Evolutionary conservation across 192 early-diverging fungal species (phyloP), one percentile per base, ranked within the genome.

Genomic region (Chytriomyces sp.): DNA sequence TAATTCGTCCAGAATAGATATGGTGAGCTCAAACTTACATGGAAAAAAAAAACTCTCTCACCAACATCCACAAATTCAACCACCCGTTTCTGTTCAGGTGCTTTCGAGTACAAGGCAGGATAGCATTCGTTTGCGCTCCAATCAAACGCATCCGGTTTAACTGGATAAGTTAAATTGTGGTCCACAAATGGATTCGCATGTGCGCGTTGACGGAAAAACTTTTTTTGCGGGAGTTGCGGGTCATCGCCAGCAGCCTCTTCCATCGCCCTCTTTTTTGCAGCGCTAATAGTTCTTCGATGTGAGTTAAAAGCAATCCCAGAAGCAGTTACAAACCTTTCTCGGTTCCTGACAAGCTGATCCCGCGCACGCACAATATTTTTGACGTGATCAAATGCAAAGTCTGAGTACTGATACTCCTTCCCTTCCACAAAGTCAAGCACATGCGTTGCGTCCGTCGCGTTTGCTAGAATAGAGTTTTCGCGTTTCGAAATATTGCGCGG

Each of bases 141-240:
- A 82, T 97, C 94, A 84, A 93, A 94, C 35, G 91, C 84, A 45
- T 86, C 83, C 26, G 98, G 98, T 44, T 82, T 81, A 20, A 89
- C 71, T 50, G 95, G 94, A 69, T 98, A 98, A 66, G 94, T 92
- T 60, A 98, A 86, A 7, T 90, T 86, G 80, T 98, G 95, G 81
- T 99, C 98, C 28, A 94, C 96, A 80, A 99, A 98, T 5, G 94
- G 91, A 77, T 99, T 99, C 65, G 96, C 95, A 77, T 99, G 98
- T 10, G 98, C 98, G 62, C 97, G 91, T 88, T 99, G 89, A 10
- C 89, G 78, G 66, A 83, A 89, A 69, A 75, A 87, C 65, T 80
- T 82, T 76, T 89, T 89, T 76, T 85, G 76, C n/a, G 88, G 88
- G 10, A 89, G 82, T 65, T 86, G 71, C 28, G 71, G 71, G 16